A percentile compares a stretch with the other conserved stretches of the same genome.
phyloP scores from a whole-genome alignment of 2,329 filamentous ascomycete genomes.

The Xylariomycetidae sp. region DNA sequence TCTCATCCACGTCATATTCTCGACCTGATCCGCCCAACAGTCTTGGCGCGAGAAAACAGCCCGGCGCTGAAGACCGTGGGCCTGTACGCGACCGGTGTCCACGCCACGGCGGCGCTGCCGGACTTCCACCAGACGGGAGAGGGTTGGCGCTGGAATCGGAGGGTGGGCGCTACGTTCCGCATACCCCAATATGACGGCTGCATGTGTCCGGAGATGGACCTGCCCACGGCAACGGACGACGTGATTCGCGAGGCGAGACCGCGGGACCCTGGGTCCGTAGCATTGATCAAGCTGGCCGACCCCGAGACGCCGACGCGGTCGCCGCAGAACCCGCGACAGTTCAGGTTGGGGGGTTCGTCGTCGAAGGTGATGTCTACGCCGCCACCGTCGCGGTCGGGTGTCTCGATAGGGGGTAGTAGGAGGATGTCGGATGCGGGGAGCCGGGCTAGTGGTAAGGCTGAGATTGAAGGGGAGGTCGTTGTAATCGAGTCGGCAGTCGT shows the following conservation, averaged over 20 bases:
- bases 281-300: no score
- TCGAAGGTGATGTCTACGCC: no score
- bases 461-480: not conserved
- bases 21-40: conserved; percentile 14
- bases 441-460: no score
- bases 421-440: no score
- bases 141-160: conserved; percentile 22
- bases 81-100: conserved; percentile 8
- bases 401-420: no score
- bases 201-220: conserved; percentile 21
- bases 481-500: not conserved
- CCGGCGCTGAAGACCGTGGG: conserved; percentile 10
- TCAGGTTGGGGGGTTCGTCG: no score
- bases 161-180: conserved; percentile 22
- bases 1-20: not conserved
- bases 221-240: conserved; percentile 20
- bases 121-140: conserved; percentile 21
- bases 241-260: conserved; percentile 16
- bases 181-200: conserved; percentile 25
- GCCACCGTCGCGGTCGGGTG: no score
- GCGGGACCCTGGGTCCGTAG: conserved; percentile 6
- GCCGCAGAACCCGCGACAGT: no score
- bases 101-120: conserved; percentile 22
- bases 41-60: conserved; percentile 9
- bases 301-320: no score